Evolutionary conservation across 202 grass and related monocot species (phyloP).

Genomic region (Bolboschoenoplectus hybrid): DNA sequence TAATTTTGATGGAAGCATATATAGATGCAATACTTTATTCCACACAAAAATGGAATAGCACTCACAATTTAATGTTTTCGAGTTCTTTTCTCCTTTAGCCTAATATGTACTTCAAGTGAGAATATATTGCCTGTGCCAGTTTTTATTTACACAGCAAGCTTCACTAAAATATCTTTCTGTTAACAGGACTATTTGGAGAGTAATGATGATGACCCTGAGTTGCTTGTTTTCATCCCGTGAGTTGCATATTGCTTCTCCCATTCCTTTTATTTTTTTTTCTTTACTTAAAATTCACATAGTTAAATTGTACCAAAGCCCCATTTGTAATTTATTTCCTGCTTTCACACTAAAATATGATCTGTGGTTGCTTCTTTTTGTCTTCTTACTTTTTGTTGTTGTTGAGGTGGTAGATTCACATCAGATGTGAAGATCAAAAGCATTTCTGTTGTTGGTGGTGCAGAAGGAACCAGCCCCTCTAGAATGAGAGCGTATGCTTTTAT

Average conservation of each 20-base stretch:
- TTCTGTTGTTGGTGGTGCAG: slow-evolving; percentile 89
- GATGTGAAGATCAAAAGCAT: slow-evolving; percentile 99
- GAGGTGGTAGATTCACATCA: slow-evolving; percentile 77
- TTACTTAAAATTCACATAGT: background rate
- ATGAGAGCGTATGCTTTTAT: slow-evolving; percentile 86
- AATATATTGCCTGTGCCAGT: background rate
- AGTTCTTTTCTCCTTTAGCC: background rate
- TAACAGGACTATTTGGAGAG: slow-evolving; percentile 91
- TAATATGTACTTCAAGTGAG: background rate
- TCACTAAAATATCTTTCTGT: slow-evolving; percentile 54
- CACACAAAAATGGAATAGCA: background rate
- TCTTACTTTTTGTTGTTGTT: slow-evolving; percentile 36
- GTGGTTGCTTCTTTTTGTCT: slow-evolving; percentile 26
- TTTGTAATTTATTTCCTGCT: background rate
- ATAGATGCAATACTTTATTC: background rate
- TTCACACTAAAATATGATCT: slow-evolving; percentile 22
- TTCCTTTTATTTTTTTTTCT: slow-evolving; percentile 7
- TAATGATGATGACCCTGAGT: slow-evolving; percentile 93
- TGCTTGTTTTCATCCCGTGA: slow-evolving; percentile 98
- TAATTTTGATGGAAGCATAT: background rate
- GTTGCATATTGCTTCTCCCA: slow-evolving; percentile 43
- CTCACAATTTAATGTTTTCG: background rate
- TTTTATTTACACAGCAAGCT: slow-evolving; percentile 15
- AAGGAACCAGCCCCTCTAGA: slow-evolving; percentile 88
- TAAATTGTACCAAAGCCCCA: slow-evolving; percentile 11